Evolutionary conservation across 345 rosid species (phyloP).

Genomic region (Kernera saxatilis): DNA sequence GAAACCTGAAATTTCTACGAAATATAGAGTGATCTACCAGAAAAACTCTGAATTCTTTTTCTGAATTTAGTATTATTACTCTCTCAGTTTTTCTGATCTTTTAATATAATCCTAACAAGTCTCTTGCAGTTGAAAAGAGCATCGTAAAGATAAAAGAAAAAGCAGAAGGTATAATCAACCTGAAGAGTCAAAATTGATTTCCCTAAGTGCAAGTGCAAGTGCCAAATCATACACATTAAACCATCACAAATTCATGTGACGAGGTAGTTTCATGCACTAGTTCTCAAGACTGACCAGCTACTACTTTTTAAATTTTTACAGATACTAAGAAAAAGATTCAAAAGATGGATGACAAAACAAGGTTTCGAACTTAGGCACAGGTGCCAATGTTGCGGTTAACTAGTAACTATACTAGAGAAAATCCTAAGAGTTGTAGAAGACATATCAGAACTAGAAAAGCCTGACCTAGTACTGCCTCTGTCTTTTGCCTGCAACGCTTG

Average conservation of each 20-base stretch:
- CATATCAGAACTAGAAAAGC: background rate
- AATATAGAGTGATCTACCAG: too few species aligned
- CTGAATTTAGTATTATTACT: background rate
- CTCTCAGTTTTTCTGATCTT: background rate
- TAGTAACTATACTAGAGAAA: background rate
- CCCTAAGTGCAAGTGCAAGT: background rate
- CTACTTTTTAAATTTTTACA: background rate
- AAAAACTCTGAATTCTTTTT: background rate
- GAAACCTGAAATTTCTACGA: too few species aligned
- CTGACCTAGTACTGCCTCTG: slow-evolving; percentile 28
- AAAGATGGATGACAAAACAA: background rate
- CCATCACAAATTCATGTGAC: background rate
- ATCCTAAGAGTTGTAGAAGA: background rate
- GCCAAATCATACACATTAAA: background rate
- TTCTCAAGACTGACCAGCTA: background rate
- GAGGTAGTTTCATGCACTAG: background rate
- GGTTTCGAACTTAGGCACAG: background rate
- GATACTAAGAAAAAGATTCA: background rate
- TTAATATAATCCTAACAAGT: background rate
- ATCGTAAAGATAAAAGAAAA: background rate
- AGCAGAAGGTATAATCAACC: background rate
- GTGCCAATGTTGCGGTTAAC: background rate
- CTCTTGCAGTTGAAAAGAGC: background rate
- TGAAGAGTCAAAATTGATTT: background rate
- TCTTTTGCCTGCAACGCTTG: slow-evolving; percentile 16